Evolutionary conservation across 2,329 filamentous ascomycete species (phyloP).

Genomic region (Diaporthe humulicola): DNA sequence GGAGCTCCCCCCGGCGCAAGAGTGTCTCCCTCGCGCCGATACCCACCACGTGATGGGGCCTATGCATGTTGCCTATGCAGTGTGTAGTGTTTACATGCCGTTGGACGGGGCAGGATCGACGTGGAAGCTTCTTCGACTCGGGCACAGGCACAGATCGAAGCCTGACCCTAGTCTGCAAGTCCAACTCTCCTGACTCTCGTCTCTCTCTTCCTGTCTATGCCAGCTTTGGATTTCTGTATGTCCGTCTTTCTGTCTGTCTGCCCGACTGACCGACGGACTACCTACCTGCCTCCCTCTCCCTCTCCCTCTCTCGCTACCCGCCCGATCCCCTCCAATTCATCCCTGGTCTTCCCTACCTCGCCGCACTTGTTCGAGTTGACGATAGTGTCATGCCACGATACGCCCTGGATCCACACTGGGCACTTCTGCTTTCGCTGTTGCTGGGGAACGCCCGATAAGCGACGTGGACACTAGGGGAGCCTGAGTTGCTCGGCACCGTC

Average conservation of each 20-base stretch:
- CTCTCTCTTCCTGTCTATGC: background rate
- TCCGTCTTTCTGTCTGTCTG: background rate
- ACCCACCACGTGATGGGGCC: constrained; percentile 25
- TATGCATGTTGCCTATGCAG: constrained; percentile 25
- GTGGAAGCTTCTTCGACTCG: constrained; percentile 32
- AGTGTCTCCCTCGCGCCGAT: constrained; percentile 12
- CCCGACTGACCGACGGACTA: background rate
- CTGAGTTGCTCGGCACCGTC: background rate
- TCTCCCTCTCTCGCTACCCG: background rate
- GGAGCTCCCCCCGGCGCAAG: background rate
- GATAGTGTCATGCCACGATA: constrained; percentile 24
- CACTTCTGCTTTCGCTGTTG: constrained; percentile 16
- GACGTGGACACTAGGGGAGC: background rate
- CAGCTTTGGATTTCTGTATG: background rate
- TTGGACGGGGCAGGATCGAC: constrained; percentile 12
- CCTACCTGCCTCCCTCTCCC: background rate
- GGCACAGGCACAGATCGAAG: constrained; percentile 25
- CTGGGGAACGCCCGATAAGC: background rate
- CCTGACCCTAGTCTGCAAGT: constrained; percentile 12
- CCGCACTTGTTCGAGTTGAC: constrained; percentile 27
- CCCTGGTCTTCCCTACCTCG: background rate
- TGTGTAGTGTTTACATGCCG: constrained; percentile 15
- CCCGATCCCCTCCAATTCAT: background rate
- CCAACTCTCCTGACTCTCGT: constrained; percentile 18
- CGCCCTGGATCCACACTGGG: constrained; percentile 15